These are phyloP conservation scores for Rhynchosporium agropyri DNA, from an alignment of 2,329 filamentous ascomycete species.

Conservation along the genomic window DNA sequence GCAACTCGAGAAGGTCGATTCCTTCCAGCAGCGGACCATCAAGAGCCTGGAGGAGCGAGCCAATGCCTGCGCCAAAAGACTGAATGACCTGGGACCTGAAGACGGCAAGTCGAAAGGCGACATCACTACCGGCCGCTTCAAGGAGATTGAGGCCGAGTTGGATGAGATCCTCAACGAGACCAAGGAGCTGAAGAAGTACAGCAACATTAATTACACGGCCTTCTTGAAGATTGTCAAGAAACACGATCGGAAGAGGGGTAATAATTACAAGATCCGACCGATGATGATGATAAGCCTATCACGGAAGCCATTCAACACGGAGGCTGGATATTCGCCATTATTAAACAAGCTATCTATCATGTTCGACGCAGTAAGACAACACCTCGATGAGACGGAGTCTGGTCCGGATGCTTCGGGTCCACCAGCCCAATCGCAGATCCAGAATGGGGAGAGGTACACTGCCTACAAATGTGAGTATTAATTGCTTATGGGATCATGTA, in stretches of 20 bases:
- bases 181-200: slow-evolving; percentile 92
- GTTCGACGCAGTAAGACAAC: slow-evolving; percentile 91
- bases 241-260: slow-evolving; percentile 90
- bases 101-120: slow-evolving; percentile 55
- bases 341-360: slow-evolving; percentile 90
- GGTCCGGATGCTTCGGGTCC: slow-evolving; percentile 41
- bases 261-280: slow-evolving; percentile 83
- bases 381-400: slow-evolving; percentile 63
- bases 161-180: slow-evolving; percentile 88
- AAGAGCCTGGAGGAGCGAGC: slow-evolving; percentile 56
- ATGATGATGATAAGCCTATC: slow-evolving; percentile 88
- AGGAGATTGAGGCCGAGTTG: slow-evolving; percentile 76
- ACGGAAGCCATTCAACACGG: slow-evolving; percentile 91
- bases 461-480: slow-evolving; percentile 76
- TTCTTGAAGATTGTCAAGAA: slow-evolving; percentile 99
- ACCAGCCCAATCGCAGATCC: slow-evolving; percentile 55
- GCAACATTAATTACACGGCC: slow-evolving; percentile 94
- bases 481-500: not conserved
- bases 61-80: slow-evolving; percentile 64
- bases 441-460: slow-evolving; percentile 73
- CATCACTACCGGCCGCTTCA: slow-evolving; percentile 57
- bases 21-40: slow-evolving; percentile 83
- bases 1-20: slow-evolving; percentile 91
- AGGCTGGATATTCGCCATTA: slow-evolving; percentile 83
- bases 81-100: slow-evolving; percentile 76